Evolutionary conservation across 208 protist species (phyloP).

Genomic region (Kentomonas sorsogonicus): DNA sequence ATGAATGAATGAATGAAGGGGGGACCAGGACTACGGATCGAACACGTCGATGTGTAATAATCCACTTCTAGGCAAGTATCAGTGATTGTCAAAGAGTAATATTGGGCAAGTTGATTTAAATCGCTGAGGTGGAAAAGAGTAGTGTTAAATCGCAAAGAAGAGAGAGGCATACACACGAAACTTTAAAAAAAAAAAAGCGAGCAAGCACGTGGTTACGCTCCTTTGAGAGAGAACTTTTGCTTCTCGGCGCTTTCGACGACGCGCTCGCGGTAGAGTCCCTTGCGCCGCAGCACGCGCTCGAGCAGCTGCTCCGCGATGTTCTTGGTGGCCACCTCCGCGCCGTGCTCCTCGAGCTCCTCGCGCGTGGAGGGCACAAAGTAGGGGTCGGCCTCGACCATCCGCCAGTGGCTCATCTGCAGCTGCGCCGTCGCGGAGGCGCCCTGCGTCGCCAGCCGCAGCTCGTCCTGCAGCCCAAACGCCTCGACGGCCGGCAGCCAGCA

Average conservation of each 20-base stretch:
- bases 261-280: conserved; percentile 76
- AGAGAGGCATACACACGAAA: conserved; percentile 5
- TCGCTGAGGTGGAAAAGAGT: no score
- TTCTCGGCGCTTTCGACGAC: conserved; percentile 86
- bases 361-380: conserved; percentile 95
- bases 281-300: conserved; percentile 81
- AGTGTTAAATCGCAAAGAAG: neutral
- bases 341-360: conserved; percentile 96
- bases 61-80: no score
- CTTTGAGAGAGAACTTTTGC: conserved; percentile 88
- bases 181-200: conserved; percentile 10
- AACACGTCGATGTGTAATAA: no score
- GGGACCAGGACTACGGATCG: no score
- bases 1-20: no score
- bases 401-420: conserved; percentile 94
- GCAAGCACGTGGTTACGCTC: conserved; percentile 29
- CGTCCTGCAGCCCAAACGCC: conserved; percentile 96
- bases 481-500: conserved; percentile 95
- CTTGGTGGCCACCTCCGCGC: conserved; percentile 81
- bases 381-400: conserved; percentile 92
- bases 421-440: conserved; percentile 93
- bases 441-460: conserved; percentile 91
- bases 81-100: no score
- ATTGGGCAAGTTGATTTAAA: no score
- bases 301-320: conserved; percentile 84